Evolutionary conservation across 2,329 filamentous ascomycete genomes (phyloP).

Genomic region (Dothistroma pini): DNA sequence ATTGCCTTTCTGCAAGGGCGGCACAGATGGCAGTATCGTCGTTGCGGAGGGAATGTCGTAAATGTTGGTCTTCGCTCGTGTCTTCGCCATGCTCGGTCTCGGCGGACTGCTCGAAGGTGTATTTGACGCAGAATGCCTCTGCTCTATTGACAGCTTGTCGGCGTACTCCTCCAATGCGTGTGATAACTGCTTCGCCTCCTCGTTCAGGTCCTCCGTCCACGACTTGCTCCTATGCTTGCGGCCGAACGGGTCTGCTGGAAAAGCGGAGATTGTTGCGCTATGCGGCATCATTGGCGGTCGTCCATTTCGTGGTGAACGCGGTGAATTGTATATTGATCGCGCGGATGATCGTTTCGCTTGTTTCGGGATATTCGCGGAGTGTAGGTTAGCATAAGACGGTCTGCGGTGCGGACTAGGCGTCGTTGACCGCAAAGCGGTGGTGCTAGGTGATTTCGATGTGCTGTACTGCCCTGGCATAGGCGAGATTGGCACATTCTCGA

Average conservation of each 20-base stretch:
- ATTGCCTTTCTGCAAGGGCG: slow-evolving; percentile 65
- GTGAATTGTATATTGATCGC: slow-evolving; percentile 23
- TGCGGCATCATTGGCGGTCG: slow-evolving; percentile 30
- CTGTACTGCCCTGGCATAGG: slow-evolving; percentile 46
- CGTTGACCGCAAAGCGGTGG: slow-evolving; percentile 20
- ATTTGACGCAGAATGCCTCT: slow-evolving; percentile 33
- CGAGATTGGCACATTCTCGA: slow-evolving; percentile 80
- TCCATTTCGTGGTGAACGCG: slow-evolving; percentile 30
- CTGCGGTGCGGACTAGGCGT: slow-evolving; percentile 37
- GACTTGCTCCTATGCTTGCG: slow-evolving; percentile 55
- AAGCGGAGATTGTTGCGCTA: slow-evolving; percentile 30
- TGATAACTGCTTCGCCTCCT: slow-evolving; percentile 70
- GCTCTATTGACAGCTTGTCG: slow-evolving; percentile 46
- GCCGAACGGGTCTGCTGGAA: slow-evolving; percentile 26
- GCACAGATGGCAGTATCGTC: slow-evolving; percentile 14
- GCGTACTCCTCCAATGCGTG: slow-evolving; percentile 78
- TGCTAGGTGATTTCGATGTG: slow-evolving; percentile 21
- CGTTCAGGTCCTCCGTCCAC: slow-evolving; percentile 69
- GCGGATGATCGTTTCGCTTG: slow-evolving; percentile 33
- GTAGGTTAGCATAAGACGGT: slow-evolving; percentile 30
- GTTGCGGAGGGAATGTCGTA: slow-evolving; percentile 49
- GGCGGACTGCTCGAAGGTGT: slow-evolving; percentile 29
- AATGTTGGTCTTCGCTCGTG: slow-evolving; percentile 28
- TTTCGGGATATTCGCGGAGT: slow-evolving; percentile 36
- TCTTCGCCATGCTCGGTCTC: slow-evolving; percentile 23